These are phyloP conservation scores for Aureobasidium sp. DNA, from an alignment of 2,329 filamentous ascomycete species.

Conservation along the genomic window DNA sequence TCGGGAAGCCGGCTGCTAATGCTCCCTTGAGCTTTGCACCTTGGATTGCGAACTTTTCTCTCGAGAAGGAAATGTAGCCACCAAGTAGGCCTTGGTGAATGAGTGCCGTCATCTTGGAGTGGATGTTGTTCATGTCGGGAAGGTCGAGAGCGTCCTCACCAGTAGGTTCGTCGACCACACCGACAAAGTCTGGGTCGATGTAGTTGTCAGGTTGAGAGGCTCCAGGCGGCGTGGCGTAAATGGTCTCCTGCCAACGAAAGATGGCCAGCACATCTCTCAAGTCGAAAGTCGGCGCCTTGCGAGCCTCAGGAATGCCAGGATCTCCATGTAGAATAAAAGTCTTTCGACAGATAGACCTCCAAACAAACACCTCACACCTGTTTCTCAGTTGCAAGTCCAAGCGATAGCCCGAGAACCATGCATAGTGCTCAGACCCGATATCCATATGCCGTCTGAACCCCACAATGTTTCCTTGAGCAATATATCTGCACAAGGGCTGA, in stretches of 20 bases:
- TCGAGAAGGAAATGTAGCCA: slow-evolving; percentile 74
- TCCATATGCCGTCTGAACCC: slow-evolving; percentile 63
- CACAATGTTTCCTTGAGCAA: slow-evolving; percentile 65
- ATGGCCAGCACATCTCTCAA: slow-evolving; percentile 58
- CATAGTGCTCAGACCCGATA: slow-evolving; percentile 43
- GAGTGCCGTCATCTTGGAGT: slow-evolving; percentile 67
- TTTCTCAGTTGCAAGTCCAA: slow-evolving; percentile 69
- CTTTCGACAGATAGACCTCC: slow-evolving; percentile 71
- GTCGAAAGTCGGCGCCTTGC: slow-evolving; percentile 63
- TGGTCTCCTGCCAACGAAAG: slow-evolving; percentile 55
- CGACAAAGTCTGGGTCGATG: slow-evolving; percentile 39
- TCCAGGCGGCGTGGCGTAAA: slow-evolving; percentile 25
- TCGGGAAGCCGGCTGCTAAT: slow-evolving; percentile 66
- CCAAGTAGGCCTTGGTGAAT: slow-evolving; percentile 73
- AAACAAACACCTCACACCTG: slow-evolving; percentile 71
- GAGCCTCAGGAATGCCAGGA: slow-evolving; percentile 51
- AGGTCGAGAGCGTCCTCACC: slow-evolving; percentile 13
- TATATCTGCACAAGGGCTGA: slow-evolving; percentile 61
- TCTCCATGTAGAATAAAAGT: slow-evolving; percentile 71
- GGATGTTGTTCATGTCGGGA: slow-evolving; percentile 58
- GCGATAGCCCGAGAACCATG: slow-evolving; percentile 69
- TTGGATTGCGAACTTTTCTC: slow-evolving; percentile 70
- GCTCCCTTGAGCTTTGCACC: slow-evolving; percentile 53
- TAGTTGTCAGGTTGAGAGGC: slow-evolving; percentile 31
- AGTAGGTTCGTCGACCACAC: slow-evolving; percentile 19